Evolutionary conservation across 371 early-diverging fungal species (phyloP), one percentile per base, ranked within the genome.

Genomic region (Basidiobolus heterosporus): DNA sequence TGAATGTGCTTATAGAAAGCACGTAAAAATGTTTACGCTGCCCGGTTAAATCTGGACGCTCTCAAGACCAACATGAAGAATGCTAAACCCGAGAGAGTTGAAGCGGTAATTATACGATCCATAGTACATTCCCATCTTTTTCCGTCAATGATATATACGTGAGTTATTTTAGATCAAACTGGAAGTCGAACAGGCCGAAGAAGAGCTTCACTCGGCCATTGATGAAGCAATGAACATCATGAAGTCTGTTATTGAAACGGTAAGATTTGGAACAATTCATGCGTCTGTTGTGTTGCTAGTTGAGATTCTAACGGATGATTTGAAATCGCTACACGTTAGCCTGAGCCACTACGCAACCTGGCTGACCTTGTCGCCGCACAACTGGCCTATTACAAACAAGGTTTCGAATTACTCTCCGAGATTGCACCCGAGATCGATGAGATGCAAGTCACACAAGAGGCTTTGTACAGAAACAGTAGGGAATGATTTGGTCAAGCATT

Each of bases 371-470:
- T 87, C 16, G 73, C 76, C n/a, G 85, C 84, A 13, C 91, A 93
- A 62, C 67, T 85, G 23, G 66, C 65, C n/a, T 90, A 75, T 67
- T 85, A 75, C 66, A 82, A 86, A 64, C 78, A 79, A 58, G 82
- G 82, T 4, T 74, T 78, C 43, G 83, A 82, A 45, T 54, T 79
- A 13, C 59, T 94, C 53, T 56, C 76, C 15, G 88, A 85, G 45
- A 59, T 91, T 38, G 74, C 77, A 16, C 90, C 91, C 2, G 91
- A 94, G 58, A 76, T 94, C 40, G 90, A 90, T 54, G 90, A 91
- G 67, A 81, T 91, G 49, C 77, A 82, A 50, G 80, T 82, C 22
- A 88, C 88, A 2, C 91, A 89, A 58, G 91, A 92, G 49, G 78
- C 89, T 1, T 56, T 86, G 39, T 86, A 80, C 58, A 74, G 80